A percentile compares a stretch with the other conserved stretches of the same genome.
Conservation (phyloP, 1,284 basidiomycete species). For the Tilletia indica region DNA sequence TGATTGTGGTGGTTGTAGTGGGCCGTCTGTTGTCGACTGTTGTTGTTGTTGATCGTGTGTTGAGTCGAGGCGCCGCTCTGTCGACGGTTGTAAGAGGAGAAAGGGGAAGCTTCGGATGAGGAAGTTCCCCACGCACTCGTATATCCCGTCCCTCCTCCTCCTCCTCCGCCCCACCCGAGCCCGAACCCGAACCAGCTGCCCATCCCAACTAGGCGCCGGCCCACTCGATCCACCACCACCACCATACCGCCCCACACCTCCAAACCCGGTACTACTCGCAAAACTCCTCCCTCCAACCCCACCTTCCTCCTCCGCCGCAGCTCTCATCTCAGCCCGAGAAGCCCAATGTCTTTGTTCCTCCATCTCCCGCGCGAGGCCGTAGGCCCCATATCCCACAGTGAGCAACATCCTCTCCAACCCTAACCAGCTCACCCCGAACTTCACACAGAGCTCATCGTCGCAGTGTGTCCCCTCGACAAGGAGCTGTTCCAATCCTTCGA, state of each 20-base stretch:
- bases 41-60: neutral
- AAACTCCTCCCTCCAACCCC: neutral
- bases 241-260: neutral
- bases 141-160: neutral
- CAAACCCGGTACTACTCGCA: neutral
- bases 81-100: too few relatives aligned
- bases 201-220: neutral
- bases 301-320: conserved; percentile 5
- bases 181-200: neutral
- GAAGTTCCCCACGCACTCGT: neutral
- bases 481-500: neutral
- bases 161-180: neutral
- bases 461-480: conserved; percentile 82
- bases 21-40: neutral
- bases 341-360: conserved; percentile 1
- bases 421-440: conserved; percentile 79
- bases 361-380: conserved; percentile 9
- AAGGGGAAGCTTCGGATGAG: neutral
- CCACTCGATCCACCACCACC: neutral
- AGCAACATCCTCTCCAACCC: conserved; percentile 74
- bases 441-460: conserved; percentile 82
- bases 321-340: neutral
- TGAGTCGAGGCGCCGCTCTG: too few relatives aligned
- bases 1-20: too few relatives aligned
- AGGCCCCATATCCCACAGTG: conserved; percentile 58